phyloP scores from a whole-genome alignment of 441 rosid genomes.

The Erodium trifolium region DNA sequence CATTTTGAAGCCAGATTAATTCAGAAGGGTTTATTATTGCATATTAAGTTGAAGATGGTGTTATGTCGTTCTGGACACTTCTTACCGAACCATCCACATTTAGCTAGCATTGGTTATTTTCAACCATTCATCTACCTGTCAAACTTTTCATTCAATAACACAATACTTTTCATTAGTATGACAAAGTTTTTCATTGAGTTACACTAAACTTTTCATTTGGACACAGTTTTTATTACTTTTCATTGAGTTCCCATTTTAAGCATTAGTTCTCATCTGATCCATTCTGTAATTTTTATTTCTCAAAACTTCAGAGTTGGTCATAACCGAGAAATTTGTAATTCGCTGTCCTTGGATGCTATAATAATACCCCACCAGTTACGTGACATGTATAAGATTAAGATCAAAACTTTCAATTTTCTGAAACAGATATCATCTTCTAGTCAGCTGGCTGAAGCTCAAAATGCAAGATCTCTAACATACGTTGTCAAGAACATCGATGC shows the following conservation, averaged over 20 bases:
- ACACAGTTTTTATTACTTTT: too few relatives aligned
- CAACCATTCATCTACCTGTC: background rate
- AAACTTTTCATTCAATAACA: too few relatives aligned
- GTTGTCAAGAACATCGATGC: slow-evolving; percentile 60
- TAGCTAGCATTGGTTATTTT: background rate
- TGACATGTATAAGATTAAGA: background rate
- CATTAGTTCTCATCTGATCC: too few relatives aligned
- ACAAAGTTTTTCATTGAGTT: too few relatives aligned
- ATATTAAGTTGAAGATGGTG: too few relatives aligned
- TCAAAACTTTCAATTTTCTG: slow-evolving; percentile 17
- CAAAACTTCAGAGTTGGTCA: background rate
- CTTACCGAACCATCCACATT: background rate
- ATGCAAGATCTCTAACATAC: slow-evolving; percentile 47
- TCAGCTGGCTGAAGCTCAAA: slow-evolving; percentile 36
- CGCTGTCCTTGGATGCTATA: background rate
- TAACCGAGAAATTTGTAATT: background rate
- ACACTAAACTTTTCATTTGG: too few relatives aligned
- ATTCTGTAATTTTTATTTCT: background rate
- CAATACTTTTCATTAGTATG: too few relatives aligned
- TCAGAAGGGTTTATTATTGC: too few relatives aligned
- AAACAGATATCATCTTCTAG: slow-evolving; percentile 37
- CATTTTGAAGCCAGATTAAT: too few relatives aligned
- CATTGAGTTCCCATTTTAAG: too few relatives aligned
- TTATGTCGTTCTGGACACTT: background rate
- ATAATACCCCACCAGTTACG: background rate